A percentile compares a stretch with the other conserved stretches of the same genome.
Evolutionary conservation across 2,329 filamentous ascomycete species (phyloP).

Genomic region (Fusarium coicis): DNA sequence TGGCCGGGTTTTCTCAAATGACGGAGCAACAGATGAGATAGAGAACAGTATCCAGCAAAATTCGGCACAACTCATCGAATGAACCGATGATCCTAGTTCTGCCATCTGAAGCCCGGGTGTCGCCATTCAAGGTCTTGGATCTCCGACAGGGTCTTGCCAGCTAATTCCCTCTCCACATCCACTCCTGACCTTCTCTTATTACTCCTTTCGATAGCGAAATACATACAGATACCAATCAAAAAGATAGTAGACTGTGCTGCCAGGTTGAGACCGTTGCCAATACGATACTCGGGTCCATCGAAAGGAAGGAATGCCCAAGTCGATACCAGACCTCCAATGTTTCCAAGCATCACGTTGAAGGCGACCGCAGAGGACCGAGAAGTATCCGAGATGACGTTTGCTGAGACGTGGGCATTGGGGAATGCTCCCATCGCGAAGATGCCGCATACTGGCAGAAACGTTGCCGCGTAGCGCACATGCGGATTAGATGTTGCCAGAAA

Average conservation of each 20-base stretch:
- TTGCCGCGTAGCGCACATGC: background rate
- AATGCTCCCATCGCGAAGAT: background rate
- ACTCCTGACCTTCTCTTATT: background rate
- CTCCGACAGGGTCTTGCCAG: background rate
- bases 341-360: background rate
- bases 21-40: background rate
- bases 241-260: background rate
- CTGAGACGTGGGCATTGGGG: background rate
- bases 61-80: fast-evolving
- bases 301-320: background rate
- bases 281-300: background rate
- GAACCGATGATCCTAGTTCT: background rate
- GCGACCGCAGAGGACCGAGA: background rate
- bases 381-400: background rate
- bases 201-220: background rate
- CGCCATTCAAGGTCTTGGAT: background rate
- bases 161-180: background rate
- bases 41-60: fast-evolving
- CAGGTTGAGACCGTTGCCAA: background rate
- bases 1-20: background rate
- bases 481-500: background rate
- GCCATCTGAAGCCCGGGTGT: background rate
- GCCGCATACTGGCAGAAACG: background rate
- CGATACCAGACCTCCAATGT: background rate
- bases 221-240: background rate